Conservation (phyloP, 495 filamentous ascomycete species). For the Bombardia bombarda region DNA sequence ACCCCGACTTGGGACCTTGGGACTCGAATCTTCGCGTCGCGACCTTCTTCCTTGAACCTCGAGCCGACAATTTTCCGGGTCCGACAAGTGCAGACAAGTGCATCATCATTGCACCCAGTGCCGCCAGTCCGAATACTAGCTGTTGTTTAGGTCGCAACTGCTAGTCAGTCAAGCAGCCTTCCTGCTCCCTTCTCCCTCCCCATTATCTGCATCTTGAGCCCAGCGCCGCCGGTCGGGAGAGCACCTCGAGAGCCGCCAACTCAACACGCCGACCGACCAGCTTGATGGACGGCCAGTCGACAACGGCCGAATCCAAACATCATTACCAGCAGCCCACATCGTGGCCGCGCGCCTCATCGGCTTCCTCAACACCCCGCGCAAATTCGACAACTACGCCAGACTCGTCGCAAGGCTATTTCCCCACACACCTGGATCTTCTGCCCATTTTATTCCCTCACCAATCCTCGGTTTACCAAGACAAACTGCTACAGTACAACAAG, state of each 20-base stretch:
- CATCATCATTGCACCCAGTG: too few species aligned
- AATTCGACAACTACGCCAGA: conserved; percentile 18
- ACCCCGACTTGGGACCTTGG: neutral
- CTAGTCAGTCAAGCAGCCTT: too few species aligned
- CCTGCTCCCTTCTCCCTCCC: neutral
- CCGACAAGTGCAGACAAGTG: too few species aligned
- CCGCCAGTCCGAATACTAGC: too few species aligned
- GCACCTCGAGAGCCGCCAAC: conserved; percentile 10
- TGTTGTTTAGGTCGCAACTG: too few species aligned
- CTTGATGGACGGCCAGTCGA: conserved; percentile 45
- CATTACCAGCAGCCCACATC: conserved; percentile 35
- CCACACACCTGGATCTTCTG: conserved; percentile 34
- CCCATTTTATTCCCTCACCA: conserved; percentile 44
- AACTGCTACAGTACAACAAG: conserved; percentile 47
- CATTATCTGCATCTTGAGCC: neutral
- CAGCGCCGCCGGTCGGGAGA: conserved; percentile 8
- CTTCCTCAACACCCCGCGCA: conserved; percentile 14
- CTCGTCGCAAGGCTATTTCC: conserved; percentile 21
- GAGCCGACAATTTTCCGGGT: too few species aligned
- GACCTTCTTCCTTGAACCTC: too few species aligned
- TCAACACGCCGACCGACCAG: conserved; percentile 22
- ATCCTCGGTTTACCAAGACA: conserved; percentile 40
- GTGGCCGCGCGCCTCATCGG: conserved; percentile 29
- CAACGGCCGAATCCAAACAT: conserved; percentile 44
- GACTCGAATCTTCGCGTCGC: neutral